Percentiles rank a stretch among this genome's conserved stretches.
Evolutionary conservation across 2,329 filamentous ascomycete genomes (phyloP).

Genomic region (Pseudocercospora fuligena): DNA sequence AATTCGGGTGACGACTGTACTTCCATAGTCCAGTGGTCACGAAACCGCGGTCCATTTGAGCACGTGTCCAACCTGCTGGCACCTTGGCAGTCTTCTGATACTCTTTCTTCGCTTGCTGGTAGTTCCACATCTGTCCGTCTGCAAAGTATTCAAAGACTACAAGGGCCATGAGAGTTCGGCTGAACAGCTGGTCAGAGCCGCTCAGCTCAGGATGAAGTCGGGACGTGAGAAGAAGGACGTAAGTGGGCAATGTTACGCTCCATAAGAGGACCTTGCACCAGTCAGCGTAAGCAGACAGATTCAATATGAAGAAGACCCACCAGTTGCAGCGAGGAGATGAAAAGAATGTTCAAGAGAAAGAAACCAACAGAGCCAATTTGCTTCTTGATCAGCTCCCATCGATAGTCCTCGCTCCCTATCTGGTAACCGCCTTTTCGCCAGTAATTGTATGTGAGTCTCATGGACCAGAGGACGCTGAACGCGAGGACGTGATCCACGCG

Average conservation of each 20-base stretch:
- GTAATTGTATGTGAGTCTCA: constrained; percentile 88
- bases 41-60: constrained; percentile 89
- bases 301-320: constrained; percentile 40
- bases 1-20: constrained; percentile 92
- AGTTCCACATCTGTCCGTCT: constrained; percentile 93
- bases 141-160: constrained; percentile 76
- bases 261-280: constrained; percentile 70
- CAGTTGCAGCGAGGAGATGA: constrained; percentile 81
- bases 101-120: constrained; percentile 76
- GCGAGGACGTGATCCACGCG: constrained; percentile 74
- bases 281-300: constrained; percentile 17
- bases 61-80: constrained; percentile 61
- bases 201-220: constrained; percentile 60
- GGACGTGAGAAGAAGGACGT: constrained; percentile 75
- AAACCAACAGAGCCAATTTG: constrained; percentile 69
- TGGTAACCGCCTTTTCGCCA: constrained; percentile 92
- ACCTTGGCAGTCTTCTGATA: constrained; percentile 77
- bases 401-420: constrained; percentile 90
- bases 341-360: constrained; percentile 84
- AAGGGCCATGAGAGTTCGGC: constrained; percentile 59
- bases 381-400: constrained; percentile 79
- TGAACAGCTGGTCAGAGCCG: constrained; percentile 63
- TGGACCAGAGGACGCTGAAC: constrained; percentile 72
- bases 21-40: constrained; percentile 82
- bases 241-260: constrained; percentile 78